Evolutionary conservation across 1,284 basidiomycete genomes (phyloP).

Genomic region (Hymenochaete sp.): DNA sequence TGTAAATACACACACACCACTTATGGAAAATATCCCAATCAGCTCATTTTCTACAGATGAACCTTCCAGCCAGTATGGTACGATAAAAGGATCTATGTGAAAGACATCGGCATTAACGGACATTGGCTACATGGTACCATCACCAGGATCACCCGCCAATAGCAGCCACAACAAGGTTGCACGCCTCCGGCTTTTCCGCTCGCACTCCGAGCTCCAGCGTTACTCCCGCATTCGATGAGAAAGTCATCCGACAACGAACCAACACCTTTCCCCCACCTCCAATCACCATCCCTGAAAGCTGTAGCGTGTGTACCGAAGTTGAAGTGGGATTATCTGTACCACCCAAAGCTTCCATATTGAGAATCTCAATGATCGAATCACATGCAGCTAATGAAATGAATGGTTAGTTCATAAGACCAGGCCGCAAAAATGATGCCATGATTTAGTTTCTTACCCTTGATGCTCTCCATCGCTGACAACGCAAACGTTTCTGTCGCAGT

Average conservation of each 20-base stretch:
- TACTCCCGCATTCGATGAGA: conserved; percentile 83
- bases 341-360: conserved; percentile 95
- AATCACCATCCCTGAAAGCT: conserved; percentile 81
- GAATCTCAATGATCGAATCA: conserved; percentile 86
- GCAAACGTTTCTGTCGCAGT: conserved; percentile 90
- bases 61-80: too few relatives aligned
- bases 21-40: too few relatives aligned
- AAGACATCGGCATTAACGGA: too few relatives aligned
- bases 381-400: conserved; percentile 62
- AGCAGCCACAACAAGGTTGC: conserved; percentile 82
- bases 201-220: conserved; percentile 91
- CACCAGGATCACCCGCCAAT: conserved; percentile 68
- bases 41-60: too few relatives aligned
- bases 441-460: conserved; percentile 64
- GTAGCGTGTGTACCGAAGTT: conserved; percentile 87
- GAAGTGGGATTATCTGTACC: conserved; percentile 78
- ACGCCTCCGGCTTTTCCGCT: conserved; percentile 82
- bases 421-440: not conserved
- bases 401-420: conserved; percentile 2
- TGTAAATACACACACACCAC: too few relatives aligned
- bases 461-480: conserved; percentile 84
- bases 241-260: conserved; percentile 93
- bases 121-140: too few relatives aligned
- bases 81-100: not conserved
- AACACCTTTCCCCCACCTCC: conserved; percentile 92